Conservation (phyloP, 78 protist genomes). For the Diacronema lutheri region DNA sequence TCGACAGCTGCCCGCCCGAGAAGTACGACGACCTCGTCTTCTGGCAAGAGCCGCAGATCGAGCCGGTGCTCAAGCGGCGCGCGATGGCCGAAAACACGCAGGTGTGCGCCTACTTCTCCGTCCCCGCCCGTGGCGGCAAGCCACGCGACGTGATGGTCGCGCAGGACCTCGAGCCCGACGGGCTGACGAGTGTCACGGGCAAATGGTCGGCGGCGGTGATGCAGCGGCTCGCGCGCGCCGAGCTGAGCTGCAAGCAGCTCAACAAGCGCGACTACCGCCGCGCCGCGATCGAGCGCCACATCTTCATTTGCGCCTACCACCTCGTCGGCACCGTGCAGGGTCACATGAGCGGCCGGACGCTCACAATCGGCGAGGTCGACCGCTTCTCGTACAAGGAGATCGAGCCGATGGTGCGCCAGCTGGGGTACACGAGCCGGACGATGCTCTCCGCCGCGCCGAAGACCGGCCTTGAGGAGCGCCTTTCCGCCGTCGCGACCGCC, state of each 20-base stretch:
- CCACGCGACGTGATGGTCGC: no score
- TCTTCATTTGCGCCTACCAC: neutral
- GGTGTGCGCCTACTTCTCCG: no score
- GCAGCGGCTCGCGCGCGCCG: neutral
- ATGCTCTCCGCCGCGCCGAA: neutral
- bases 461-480: neutral
- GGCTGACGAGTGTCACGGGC: neutral
- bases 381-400: neutral
- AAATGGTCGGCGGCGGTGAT: neutral
- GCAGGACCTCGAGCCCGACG: no score
- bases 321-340: neutral
- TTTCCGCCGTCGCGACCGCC: neutral
- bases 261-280: neutral
- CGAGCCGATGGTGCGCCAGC: neutral
- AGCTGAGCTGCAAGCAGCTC: neutral
- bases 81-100: neutral
- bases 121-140: no score
- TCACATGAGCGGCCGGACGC: neutral
- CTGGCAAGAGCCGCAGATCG: neutral
- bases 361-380: neutral
- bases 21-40: conserved; percentile 3
- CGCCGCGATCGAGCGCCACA: neutral
- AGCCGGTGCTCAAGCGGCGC: neutral
- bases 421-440: neutral
- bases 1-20: neutral